Base-by-base conservation (phyloP, 2,329 filamentous ascomycete genomes). In the Aspergillus sp. region DNA sequence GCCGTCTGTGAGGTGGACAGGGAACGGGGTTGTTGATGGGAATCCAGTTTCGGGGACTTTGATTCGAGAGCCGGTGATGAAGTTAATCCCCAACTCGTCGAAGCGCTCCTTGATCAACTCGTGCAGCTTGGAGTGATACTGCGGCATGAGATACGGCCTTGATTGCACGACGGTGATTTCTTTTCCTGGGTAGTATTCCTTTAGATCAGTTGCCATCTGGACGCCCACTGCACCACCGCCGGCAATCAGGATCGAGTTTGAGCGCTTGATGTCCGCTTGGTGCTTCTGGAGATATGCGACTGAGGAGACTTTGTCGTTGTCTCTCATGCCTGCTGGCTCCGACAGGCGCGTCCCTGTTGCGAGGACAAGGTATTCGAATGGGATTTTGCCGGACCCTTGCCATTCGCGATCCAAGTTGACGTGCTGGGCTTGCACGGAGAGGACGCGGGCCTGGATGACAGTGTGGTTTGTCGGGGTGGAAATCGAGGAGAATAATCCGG, bases 201-300 rank as follows among this genome's bases (percentile, higher is more conserved):
- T 82, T 54, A 81, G 70, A 58, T 83, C 81, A 0, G 77, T 75
- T 0, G 80, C 80, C 67, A 82, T 75, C 63, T 83, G 78, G 3
- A 82, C 77, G 0, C 80, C 80, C 0, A 82, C 80, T 2, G 80
- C 80, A 1, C 80, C 80, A 3, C 79, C 79, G 2, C 80, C 80
- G 3, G 74, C 72, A n/a, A 77, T 70, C 7, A 73, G 27, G 50
- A 73, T 71, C 0, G 70, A 73, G 30, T 66, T 64, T 12, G 69
- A 62, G 13, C 51, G 53, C 49, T 71, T 69, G 3, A 73, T 62
- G 30, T 66, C 65, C 2, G 61, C 62, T 50, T 74, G 72, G 60
- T 74, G 71, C 5, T 61, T 67, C 27, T 69, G 69, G 3, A 74
- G 61, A 52, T 73, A 74, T 5, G 66, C 50, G 6, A 73, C 66